A percentile compares a stretch with the other conserved stretches of the same genome.
Conservation (phyloP, 176 grass and related monocot species). For the Eragrostis nindensis region DNA sequence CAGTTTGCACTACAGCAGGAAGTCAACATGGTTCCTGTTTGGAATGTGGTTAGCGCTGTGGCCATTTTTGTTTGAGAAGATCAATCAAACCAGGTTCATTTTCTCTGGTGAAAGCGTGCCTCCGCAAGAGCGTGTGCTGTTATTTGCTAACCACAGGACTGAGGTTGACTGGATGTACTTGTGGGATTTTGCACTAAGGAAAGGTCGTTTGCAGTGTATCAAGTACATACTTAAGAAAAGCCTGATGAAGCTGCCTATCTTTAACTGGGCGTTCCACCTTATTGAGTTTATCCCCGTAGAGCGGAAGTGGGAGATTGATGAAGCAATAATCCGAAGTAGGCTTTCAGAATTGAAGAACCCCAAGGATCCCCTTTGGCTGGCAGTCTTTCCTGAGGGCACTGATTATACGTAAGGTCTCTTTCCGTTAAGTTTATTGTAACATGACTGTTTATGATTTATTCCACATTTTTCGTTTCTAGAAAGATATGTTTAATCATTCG, state of each 20-base stretch:
- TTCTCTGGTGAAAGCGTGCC: conserved; percentile 82
- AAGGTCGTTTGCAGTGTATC: conserved; percentile 76
- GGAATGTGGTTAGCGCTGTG: conserved; percentile 87
- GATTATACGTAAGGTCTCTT: conserved; percentile 76
- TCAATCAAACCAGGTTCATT: conserved; percentile 84
- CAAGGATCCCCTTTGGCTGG: conserved; percentile 79
- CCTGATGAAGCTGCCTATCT: conserved; percentile 95
- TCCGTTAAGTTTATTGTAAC: conserved; percentile 6
- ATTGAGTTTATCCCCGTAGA: conserved; percentile 93
- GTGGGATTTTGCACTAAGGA: conserved; percentile 95
- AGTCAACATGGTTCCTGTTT: conserved; percentile 77
- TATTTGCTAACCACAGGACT: conserved; percentile 96
- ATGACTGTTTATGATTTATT: not conserved
- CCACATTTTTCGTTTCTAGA: not conserved
- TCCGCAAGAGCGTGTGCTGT: conserved; percentile 57
- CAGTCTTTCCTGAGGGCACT: conserved; percentile 90
- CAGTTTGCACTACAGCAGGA: conserved; percentile 81
- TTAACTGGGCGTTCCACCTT: conserved; percentile 90
- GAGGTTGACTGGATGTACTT: conserved; percentile 99
- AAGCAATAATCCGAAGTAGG: conserved; percentile 61
- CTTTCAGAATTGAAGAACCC: conserved; percentile 61
- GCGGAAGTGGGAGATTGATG: conserved; percentile 92
- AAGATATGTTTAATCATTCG: not conserved
- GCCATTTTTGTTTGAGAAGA: conserved; percentile 95
- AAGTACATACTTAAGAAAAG: conserved; percentile 98